phyloP scores from a whole-genome alignment of 352 stramenopile species.

The Globisporangium lucens region DNA sequence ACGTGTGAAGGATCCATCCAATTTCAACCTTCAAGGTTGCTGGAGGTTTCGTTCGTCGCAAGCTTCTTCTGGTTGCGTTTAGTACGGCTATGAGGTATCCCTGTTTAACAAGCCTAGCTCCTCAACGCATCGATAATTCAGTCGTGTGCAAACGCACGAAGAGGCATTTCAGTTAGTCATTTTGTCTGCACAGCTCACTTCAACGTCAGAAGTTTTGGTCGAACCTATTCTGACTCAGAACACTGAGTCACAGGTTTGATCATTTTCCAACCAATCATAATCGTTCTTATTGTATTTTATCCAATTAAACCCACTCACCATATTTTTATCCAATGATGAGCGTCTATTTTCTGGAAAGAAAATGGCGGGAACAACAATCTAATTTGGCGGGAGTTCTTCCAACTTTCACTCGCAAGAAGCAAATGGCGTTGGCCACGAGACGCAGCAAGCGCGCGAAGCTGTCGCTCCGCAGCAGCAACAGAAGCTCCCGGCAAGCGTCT shows the following conservation, averaged over 20 bases:
- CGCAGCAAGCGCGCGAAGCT: constrained; percentile 12
- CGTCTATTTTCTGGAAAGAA: neutral
- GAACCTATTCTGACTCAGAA: too few species aligned
- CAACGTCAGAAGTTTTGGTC: too few species aligned
- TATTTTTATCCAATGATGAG: neutral
- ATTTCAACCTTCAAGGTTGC: too few species aligned
- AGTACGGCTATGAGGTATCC: neutral
- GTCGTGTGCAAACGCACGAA: neutral
- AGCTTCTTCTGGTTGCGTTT: neutral
- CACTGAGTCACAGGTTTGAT: neutral
- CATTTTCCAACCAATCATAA: neutral
- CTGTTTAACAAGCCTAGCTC: neutral
- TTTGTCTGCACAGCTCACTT: too few species aligned
- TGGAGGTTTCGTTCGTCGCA: too few species aligned
- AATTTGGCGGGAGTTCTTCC: neutral
- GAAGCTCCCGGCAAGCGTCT: neutral
- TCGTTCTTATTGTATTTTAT: neutral
- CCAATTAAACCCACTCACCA: neutral
- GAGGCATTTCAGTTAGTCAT: too few species aligned
- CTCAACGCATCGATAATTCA: too few species aligned
- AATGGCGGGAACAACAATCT: neutral
- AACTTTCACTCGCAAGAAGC: neutral
- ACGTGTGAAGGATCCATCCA: too few species aligned
- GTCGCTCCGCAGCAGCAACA: neutral
- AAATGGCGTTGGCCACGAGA: neutral